phyloP scores from a whole-genome alignment of 352 stramenopile species.

The Phytophthora sojae region DNA sequence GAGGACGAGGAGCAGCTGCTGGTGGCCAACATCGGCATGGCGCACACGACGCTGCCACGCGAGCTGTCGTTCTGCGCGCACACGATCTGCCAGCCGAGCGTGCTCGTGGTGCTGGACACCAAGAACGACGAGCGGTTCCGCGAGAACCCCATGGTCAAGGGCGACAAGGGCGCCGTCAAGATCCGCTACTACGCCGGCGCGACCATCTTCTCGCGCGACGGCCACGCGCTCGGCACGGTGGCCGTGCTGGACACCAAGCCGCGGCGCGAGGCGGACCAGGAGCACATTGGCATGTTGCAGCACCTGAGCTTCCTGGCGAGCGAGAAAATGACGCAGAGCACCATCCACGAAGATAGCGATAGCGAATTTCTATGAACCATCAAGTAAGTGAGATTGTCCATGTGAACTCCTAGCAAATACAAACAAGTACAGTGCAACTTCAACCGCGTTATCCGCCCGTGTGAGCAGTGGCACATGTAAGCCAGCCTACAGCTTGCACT shows the following conservation, averaged over 20 bases:
- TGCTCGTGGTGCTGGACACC: conserved; percentile 86
- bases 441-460: neutral
- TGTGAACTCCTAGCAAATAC: conserved; percentile 23
- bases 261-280: conserved; percentile 76
- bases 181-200: conserved; percentile 89
- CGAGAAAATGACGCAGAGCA: conserved; percentile 90
- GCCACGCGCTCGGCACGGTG: conserved; percentile 83
- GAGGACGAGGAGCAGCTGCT: conserved; percentile 86
- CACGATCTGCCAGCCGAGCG: conserved; percentile 83
- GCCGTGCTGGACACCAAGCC: conserved; percentile 87
- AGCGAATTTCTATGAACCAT: conserved; percentile 74
- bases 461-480: neutral
- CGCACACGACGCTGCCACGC: conserved; percentile 77
- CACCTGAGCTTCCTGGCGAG: conserved; percentile 88
- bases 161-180: conserved; percentile 84
- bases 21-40: conserved; percentile 88
- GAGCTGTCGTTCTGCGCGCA: conserved; percentile 89
- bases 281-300: conserved; percentile 90
- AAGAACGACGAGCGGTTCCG: conserved; percentile 88
- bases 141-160: conserved; percentile 90
- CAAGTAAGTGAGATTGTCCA: conserved; percentile 36
- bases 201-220: conserved; percentile 84
- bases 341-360: conserved; percentile 80
- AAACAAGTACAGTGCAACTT: conserved; percentile 15
- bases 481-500: too few relatives aligned